These are phyloP conservation scores for Fusarium piperis DNA, from an alignment of 2,329 filamentous ascomycete genomes.

Conservation along the genomic window DNA sequence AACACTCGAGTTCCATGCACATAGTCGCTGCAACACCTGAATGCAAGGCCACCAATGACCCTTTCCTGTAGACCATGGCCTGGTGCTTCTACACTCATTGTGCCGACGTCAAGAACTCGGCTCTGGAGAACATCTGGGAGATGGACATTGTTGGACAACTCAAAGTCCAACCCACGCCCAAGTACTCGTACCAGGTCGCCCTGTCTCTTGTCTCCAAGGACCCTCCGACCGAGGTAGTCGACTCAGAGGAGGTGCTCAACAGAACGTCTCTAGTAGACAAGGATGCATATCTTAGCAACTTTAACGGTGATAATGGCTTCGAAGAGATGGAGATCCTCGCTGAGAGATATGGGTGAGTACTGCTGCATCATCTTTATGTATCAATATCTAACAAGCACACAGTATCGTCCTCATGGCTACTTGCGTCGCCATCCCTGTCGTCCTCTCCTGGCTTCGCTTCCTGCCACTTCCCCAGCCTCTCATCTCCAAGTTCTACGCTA, in stretches of 20 bases:
- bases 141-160: neutral
- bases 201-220: neutral
- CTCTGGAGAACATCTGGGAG: conserved; percentile 8
- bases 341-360: neutral
- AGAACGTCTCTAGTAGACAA: neutral
- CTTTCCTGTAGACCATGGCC: conserved; percentile 14
- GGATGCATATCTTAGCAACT: neutral
- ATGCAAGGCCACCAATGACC: conserved; percentile 6
- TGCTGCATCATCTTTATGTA: too few species aligned
- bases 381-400: neutral
- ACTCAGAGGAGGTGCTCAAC: neutral
- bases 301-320: neutral
- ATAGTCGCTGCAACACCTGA: neutral
- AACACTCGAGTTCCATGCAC: neutral
- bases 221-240: neutral
- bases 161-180: neutral
- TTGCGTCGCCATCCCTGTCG: neutral
- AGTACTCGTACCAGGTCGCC: conserved; percentile 8
- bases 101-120: neutral
- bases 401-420: neutral
- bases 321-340: neutral
- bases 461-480: neutral
- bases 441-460: conserved; percentile 2
- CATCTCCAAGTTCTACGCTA: conserved; percentile 20
- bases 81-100: conserved; percentile 20